phyloP scores from a whole-genome alignment of 305 asterid genomes.

The Fraxinus floribunda region DNA sequence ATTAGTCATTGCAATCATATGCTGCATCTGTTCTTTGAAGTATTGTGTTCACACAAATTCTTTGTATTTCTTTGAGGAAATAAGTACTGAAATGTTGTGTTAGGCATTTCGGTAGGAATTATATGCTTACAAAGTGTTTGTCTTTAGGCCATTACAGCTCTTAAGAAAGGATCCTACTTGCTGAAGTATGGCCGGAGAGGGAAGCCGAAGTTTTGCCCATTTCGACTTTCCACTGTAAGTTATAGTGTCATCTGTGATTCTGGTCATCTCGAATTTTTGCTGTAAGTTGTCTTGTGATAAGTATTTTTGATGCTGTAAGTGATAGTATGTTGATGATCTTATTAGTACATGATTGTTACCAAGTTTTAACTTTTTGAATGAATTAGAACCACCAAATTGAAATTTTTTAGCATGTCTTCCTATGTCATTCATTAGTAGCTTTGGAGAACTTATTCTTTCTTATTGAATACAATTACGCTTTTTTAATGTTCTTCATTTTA shows the following conservation, averaged over 20 bases:
- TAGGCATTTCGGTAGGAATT: conserved; percentile 16
- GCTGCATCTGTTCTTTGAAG: neutral
- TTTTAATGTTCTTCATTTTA: conserved; percentile 1
- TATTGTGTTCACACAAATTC: neutral
- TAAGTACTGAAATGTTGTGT: conserved; percentile 9
- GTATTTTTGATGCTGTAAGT: neutral
- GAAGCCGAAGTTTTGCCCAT: conserved; percentile 92
- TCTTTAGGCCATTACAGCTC: conserved; percentile 74
- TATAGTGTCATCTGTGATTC: neutral
- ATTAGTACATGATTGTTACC: neutral
- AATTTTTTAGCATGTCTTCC: neutral
- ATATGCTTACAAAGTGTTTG: conserved; percentile 15
- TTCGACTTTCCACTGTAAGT: conserved; percentile 81
- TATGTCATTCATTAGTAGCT: neutral
- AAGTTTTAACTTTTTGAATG: conserved; percentile 8
- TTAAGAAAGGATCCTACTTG: conserved; percentile 87
- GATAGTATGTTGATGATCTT: conserved; percentile 17
- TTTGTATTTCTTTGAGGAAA: conserved; percentile 3
- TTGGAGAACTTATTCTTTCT: conserved; percentile 4
- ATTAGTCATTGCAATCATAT: neutral
- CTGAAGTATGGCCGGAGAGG: conserved; percentile 92
- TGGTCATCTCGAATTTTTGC: neutral
- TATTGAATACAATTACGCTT: neutral
- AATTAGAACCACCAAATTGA: neutral
- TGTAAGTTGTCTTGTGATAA: neutral